Conservation (phyloP, 2,329 filamentous ascomycete genomes). For the Colletotrichum musicola region DNA sequence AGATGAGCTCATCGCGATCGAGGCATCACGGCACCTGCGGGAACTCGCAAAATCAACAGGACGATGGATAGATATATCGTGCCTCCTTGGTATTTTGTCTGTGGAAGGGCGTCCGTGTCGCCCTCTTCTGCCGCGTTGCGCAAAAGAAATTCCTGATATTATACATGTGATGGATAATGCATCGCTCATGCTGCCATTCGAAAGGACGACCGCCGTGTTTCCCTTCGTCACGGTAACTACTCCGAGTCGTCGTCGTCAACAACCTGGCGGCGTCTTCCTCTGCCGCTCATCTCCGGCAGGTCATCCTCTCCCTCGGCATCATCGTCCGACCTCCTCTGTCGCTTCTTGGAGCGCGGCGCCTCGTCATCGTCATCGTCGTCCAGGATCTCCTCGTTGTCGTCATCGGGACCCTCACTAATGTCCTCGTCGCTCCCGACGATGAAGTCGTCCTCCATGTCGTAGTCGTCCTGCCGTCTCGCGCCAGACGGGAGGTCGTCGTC, state of each 20-base stretch:
- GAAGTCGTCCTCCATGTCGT: slow-evolving; percentile 85
- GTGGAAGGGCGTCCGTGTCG: background rate
- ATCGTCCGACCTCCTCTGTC: slow-evolving; percentile 62
- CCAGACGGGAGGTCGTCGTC: slow-evolving; percentile 78
- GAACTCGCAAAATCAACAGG: background rate
- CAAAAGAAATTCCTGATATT: slow-evolving; percentile 23
- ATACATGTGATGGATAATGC: slow-evolving; percentile 9
- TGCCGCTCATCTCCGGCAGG: slow-evolving; percentile 54
- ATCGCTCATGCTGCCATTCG: background rate
- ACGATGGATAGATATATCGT: background rate
- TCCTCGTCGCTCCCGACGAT: slow-evolving; percentile 81
- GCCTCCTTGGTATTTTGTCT: background rate
- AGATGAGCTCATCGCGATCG: background rate
- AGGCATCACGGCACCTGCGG: slow-evolving; percentile 4
- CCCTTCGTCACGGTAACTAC: slow-evolving; percentile 24
- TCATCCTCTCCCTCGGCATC: slow-evolving; percentile 63
- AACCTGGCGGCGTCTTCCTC: slow-evolving; percentile 66
- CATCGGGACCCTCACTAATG: slow-evolving; percentile 69
- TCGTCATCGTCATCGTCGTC: slow-evolving; percentile 66
- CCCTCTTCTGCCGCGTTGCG: background rate
- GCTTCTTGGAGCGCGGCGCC: slow-evolving; percentile 61
- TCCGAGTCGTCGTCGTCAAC: slow-evolving; percentile 73
- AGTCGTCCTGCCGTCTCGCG: slow-evolving; percentile 75
- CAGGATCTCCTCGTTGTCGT: slow-evolving; percentile 70
- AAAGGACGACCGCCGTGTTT: background rate